Conservation (phyloP, 2,329 filamentous ascomycete species). For the Drechslera avenae region DNA sequence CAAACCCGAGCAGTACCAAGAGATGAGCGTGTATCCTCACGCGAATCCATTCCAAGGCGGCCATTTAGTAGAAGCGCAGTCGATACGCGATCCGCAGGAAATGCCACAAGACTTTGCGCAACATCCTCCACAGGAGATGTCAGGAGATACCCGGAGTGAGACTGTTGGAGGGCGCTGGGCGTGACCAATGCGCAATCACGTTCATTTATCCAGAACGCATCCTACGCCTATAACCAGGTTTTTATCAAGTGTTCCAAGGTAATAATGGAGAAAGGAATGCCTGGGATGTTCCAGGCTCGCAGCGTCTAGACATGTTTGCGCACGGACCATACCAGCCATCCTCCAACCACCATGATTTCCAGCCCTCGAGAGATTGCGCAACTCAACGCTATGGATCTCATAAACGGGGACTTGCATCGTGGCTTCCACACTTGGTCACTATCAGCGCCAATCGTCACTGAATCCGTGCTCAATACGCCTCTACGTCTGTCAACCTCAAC, state of each 20-base stretch:
- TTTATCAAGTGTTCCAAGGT: conserved; percentile 2
- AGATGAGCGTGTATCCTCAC: not conserved
- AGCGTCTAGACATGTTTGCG: not conserved
- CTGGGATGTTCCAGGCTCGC: conserved; percentile 5
- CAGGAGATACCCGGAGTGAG: not conserved
- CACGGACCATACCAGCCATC: conserved; percentile 30
- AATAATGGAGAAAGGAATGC: not conserved
- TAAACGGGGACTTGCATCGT: conserved; percentile 22
- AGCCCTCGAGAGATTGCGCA: conserved; percentile 30
- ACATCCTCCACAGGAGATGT: not conserved
- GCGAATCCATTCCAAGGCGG: not conserved
- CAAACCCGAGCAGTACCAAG: not conserved
- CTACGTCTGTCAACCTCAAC: conserved; percentile 12
- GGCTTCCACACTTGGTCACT: conserved; percentile 6
- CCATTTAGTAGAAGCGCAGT: not conserved
- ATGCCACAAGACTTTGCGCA: not conserved
- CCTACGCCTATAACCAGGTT: not conserved
- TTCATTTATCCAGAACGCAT: not conserved
- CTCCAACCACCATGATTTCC: conserved; percentile 39
- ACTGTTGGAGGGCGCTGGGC: not conserved
- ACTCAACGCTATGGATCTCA: conserved; percentile 22
- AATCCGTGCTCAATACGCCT: conserved; percentile 15
- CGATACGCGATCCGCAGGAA: conserved; percentile 5
- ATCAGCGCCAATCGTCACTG: conserved; percentile 14
- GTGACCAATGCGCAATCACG: not conserved